Evolutionary conservation across 345 rosid species (phyloP).

Genomic region (Citrus mangshanensis): DNA sequence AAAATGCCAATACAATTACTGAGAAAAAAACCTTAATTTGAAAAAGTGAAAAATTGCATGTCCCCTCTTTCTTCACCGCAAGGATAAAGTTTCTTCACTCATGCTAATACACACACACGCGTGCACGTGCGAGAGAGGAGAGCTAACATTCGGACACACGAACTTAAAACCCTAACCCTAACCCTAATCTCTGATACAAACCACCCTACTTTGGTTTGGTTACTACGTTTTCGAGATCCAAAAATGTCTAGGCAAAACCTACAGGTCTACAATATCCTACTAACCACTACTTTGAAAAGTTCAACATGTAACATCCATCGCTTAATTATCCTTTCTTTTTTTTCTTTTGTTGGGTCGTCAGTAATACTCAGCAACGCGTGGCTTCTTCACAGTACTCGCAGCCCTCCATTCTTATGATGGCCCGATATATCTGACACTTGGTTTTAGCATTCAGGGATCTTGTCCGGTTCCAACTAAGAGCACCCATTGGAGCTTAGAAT

Average conservation of each 20-base stretch:
- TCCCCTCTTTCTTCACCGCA: too few relatives aligned
- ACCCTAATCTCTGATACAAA: neutral
- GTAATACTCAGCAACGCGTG: slow-evolving; percentile 20
- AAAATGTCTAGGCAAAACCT: slow-evolving; percentile 25
- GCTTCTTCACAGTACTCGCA: slow-evolving; percentile 14
- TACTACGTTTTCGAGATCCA: slow-evolving; percentile 18
- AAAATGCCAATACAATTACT: too few relatives aligned
- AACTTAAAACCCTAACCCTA: slow-evolving; percentile 3
- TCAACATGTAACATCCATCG: neutral
- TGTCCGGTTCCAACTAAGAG: neutral
- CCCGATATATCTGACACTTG: neutral
- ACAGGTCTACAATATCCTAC: neutral
- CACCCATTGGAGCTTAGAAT: neutral
- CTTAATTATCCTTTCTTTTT: neutral
- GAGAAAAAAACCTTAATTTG: too few relatives aligned
- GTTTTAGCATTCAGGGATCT: neutral
- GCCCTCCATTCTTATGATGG: neutral
- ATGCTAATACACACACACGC: neutral
- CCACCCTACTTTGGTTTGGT: neutral
- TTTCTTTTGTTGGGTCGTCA: neutral
- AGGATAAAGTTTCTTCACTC: neutral
- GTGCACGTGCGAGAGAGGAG: neutral
- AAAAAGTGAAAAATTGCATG: too few relatives aligned
- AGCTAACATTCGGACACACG: neutral
- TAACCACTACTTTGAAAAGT: neutral